These are phyloP conservation scores for Oenanthe sinensis DNA, from an alignment of 129 eudicot genomes.

Conservation along the genomic window DNA sequence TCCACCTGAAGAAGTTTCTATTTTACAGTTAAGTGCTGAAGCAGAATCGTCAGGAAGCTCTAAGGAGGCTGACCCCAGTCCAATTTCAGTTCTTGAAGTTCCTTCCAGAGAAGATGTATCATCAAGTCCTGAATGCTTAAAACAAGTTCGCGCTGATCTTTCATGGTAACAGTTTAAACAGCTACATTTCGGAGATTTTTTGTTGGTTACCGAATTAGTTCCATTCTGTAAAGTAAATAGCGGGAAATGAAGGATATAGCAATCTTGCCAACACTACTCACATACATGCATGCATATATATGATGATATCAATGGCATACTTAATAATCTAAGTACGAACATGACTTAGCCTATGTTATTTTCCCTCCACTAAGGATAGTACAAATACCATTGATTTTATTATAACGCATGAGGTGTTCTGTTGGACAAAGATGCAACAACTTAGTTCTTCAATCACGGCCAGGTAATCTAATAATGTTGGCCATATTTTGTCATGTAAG, in stretches of 20 bases:
- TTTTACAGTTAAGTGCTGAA: constrained; percentile 39
- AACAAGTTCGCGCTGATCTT: constrained; percentile 58
- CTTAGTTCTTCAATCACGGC: neutral
- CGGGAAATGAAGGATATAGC: no score
- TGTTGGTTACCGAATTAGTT: neutral
- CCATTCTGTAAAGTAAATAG: neutral
- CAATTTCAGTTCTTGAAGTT: constrained; percentile 51
- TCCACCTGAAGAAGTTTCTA: constrained; percentile 13
- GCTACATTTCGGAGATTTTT: neutral
- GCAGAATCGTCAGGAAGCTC: constrained; percentile 49
- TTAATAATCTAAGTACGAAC: neutral
- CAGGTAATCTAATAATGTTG: neutral
- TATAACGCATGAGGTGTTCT: neutral
- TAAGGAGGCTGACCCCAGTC: constrained; percentile 65
- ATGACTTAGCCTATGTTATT: neutral
- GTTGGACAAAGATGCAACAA: neutral
- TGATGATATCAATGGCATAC: neutral
- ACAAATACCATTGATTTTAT: neutral
- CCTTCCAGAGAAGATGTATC: constrained; percentile 56
- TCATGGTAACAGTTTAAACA: constrained; percentile 35
- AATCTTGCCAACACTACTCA: neutral
- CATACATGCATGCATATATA: neutral
- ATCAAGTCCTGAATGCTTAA: constrained; percentile 41
- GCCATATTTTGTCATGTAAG: neutral
- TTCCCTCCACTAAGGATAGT: neutral